Percentiles rank a stretch among this genome's conserved stretches.
These are phyloP conservation scores for Blastobotrys arbuscula DNA, from an alignment of 1,139 yeast species.

Conservation along the genomic window DNA sequence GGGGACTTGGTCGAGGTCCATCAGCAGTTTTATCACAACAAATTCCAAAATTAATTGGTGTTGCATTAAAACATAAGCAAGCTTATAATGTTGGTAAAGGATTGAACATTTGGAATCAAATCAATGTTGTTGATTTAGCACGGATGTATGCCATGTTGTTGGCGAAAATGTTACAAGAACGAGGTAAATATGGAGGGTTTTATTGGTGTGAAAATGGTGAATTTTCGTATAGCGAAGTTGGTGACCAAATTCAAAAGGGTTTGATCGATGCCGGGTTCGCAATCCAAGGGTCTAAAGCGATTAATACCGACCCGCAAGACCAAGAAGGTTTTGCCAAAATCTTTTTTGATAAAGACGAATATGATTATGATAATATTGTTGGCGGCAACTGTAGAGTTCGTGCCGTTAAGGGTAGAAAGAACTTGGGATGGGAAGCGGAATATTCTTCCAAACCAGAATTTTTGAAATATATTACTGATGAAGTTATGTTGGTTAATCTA, in stretches of 20 bases:
- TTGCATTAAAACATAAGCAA: constrained; percentile 30
- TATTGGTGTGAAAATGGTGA: constrained; percentile 36
- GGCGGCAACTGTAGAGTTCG: constrained; percentile 23
- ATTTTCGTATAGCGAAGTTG: constrained; percentile 37
- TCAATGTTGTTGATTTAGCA: constrained; percentile 40
- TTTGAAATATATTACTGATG: constrained; percentile 11
- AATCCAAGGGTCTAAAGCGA: constrained; percentile 10
- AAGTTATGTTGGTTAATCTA: constrained; percentile 3
- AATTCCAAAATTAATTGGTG: constrained; percentile 32
- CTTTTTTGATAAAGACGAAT: constrained; percentile 11
- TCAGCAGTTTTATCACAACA: constrained; percentile 36
- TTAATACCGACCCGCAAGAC: constrained; percentile 11
- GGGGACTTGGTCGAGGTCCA: constrained; percentile 37
- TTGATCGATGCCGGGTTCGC: constrained; percentile 19
- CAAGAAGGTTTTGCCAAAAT: constrained; percentile 12
- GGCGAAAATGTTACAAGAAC: constrained; percentile 28
- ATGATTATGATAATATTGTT: constrained; percentile 11
- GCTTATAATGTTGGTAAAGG: constrained; percentile 36
- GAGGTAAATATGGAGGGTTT: constrained; percentile 36
- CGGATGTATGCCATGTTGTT: constrained; percentile 32
- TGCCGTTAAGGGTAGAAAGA: constrained; percentile 17
- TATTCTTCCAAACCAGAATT: constrained; percentile 18
- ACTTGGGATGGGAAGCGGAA: constrained; percentile 22
- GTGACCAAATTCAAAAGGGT: constrained; percentile 26
- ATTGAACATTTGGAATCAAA: constrained; percentile 37